Conservation (phyloP, 2,329 filamentous ascomycete genomes). For the Grosmannia penicillata region DNA sequence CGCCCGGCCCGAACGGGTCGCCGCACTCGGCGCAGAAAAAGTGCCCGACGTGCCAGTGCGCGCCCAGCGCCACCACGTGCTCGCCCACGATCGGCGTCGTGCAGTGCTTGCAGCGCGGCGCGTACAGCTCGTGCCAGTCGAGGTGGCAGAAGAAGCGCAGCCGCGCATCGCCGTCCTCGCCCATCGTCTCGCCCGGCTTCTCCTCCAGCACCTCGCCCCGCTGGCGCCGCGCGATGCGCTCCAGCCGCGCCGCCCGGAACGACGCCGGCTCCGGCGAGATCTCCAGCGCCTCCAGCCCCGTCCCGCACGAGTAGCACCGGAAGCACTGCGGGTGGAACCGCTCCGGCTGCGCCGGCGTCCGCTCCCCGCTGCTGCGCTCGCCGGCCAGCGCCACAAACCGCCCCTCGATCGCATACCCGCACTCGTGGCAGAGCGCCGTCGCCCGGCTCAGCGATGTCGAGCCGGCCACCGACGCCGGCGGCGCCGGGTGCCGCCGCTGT, state of each 20-base stretch:
- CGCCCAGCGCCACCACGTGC: conserved; percentile 81
- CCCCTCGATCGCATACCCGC: conserved; percentile 70
- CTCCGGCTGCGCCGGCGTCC: conserved; percentile 3
- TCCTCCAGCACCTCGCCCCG: conserved; percentile 46
- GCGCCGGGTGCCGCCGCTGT: too few species aligned
- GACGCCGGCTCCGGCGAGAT: conserved; percentile 84
- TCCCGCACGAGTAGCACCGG: conserved; percentile 73
- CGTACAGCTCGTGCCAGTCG: conserved; percentile 95
- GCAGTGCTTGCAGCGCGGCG: conserved; percentile 88
- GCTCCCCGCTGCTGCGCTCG: conserved; percentile 15
- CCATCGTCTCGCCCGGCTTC: conserved; percentile 45
- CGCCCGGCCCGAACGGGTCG: conserved; percentile 69
- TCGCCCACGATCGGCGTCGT: conserved; percentile 93
- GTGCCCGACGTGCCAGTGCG: conserved; percentile 94
- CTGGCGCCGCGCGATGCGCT: conserved; percentile 51
- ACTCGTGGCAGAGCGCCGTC: conserved; percentile 71
- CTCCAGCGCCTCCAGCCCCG: conserved; percentile 81
- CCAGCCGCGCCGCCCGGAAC: conserved; percentile 55
- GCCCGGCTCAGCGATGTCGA: conserved; percentile 22
- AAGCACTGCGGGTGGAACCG: conserved; percentile 94
- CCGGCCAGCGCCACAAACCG: conserved; percentile 77
- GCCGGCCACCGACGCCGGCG: background rate
- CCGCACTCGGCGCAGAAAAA: conserved; percentile 99
- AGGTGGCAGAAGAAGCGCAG: conserved; percentile 91
- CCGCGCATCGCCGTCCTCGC: conserved; percentile 57